Evolutionary conservation across 805 yeast genomes (phyloP), one percentile per base, ranked within the genome.

Genomic region (Candida tammaniensis): DNA sequence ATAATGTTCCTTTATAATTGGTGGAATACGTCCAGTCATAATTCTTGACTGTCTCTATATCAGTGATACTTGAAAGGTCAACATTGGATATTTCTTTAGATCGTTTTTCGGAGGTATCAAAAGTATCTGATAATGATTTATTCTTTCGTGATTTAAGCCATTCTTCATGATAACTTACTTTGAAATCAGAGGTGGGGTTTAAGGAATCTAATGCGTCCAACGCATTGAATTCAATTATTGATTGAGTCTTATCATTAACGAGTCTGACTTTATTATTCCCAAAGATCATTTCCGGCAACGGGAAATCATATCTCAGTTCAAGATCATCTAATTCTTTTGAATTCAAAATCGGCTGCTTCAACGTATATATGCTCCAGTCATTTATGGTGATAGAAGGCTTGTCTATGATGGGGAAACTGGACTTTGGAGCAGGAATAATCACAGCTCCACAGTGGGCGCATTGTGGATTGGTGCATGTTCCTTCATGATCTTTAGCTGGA

Each of bases 11-110:
- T 40, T 67, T 70, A 55, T 91, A 93, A 30, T 68, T 59, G 0
- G 95, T 79, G 0, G 96, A 76, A 55, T 93, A 93, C 0, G 98
- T 91, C 99, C 99, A 93, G 63, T 93, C 98, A 54, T 78, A 93
- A 2, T 96, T 93, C 48, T 83, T 82, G 32, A 82, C 76, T 22
- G 82, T 75, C 29, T 82, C 70, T 75, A 51, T 69, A 57, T 36
- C 80, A 4, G 62, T 55, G 35, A 57, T 43, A 70, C 52, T 71
- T 56, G 52, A 70, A 24, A 55, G 45, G 31, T 57, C 60, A 30
- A 43, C 54, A 20, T 36, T 42, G 12, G 49, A 45, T 31, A 46
- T 47, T 19, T 54, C 57, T 29, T 52, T 54, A n/a, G 43, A 42
- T 18, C 56, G 53, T 29, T 51, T 48, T 30, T 57, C 58, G 10